phyloP scores from a whole-genome alignment of 177 flowering plant species.

The Vitis hybrid region DNA sequence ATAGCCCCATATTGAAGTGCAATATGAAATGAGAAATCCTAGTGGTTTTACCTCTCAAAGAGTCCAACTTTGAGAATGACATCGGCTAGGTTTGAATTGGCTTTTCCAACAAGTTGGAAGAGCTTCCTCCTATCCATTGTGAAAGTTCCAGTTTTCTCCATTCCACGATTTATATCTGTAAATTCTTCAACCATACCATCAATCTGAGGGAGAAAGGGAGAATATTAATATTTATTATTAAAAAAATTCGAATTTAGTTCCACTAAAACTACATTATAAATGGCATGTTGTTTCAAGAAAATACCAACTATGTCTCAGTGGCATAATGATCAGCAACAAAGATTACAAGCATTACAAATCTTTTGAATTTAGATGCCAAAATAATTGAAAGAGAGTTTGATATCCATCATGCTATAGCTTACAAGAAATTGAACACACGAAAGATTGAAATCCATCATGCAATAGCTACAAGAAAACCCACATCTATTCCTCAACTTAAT shows the following conservation, averaged over 20 bases:
- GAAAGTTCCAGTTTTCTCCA: constrained; percentile 90
- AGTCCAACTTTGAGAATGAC: constrained; percentile 90
- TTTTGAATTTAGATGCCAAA: too few relatives aligned
- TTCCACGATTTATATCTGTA: constrained; percentile 76
- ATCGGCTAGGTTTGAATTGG: constrained; percentile 86
- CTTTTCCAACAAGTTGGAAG: constrained; percentile 90
- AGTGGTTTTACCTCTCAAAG: constrained; percentile 70
- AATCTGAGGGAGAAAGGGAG: constrained; percentile 43
- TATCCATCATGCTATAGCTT: too few relatives aligned
- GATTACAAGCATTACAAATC: neutral
- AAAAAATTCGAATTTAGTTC: neutral
- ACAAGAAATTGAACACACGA: too few relatives aligned
- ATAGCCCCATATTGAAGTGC: neutral
- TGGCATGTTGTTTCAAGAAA: neutral
- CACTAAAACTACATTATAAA: neutral
- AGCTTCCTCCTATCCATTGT: constrained; percentile 83
- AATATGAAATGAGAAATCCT: neutral
- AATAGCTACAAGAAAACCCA: neutral
- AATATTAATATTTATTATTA: neutral
- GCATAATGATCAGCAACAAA: neutral
- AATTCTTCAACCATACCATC: constrained; percentile 87
- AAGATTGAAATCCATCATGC: too few relatives aligned
- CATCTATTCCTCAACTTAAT: neutral
- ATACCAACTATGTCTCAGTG: neutral
- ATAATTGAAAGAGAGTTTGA: too few relatives aligned